phyloP scores from a whole-genome alignment of 225 moss, liverwort and hornwort genomes.

The Thuidium tamariscinum region DNA sequence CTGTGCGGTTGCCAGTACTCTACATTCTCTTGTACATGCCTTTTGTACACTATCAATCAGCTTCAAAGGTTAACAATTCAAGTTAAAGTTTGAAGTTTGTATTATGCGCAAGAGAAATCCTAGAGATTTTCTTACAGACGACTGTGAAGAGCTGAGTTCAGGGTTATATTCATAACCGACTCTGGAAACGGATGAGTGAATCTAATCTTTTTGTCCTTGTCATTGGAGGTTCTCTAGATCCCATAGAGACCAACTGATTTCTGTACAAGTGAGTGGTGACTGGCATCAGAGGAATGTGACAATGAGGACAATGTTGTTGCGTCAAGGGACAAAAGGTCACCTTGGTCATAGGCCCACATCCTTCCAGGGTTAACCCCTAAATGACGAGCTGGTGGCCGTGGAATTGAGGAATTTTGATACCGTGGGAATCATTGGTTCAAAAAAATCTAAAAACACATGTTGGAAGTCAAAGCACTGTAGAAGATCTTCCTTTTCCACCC shows the following conservation, averaged over 20 bases:
- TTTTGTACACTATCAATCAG: conserved; percentile 6
- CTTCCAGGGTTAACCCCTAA: no score
- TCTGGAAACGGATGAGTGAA: background rate
- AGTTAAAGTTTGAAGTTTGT: background rate
- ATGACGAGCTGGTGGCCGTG: no score
- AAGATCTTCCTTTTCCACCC: no score
- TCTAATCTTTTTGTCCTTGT: background rate
- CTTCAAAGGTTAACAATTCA: background rate
- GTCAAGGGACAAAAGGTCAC: no score
- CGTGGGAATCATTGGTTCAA: no score
- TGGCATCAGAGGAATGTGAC: no score
- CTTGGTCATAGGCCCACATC: background rate
- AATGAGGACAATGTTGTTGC: no score
- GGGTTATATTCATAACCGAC: background rate
- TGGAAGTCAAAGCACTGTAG: no score
- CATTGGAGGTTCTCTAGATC: background rate
- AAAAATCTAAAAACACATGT: no score
- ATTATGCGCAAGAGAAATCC: background rate
- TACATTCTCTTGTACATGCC: background rate
- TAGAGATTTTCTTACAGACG: background rate
- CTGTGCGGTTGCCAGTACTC: background rate
- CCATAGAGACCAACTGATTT: no score
- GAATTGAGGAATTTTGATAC: no score
- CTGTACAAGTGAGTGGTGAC: no score
- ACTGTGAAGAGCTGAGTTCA: background rate